Evolutionary conservation across 352 stramenopile genomes (phyloP).

Genomic region (Phytophthora parvispora): DNA sequence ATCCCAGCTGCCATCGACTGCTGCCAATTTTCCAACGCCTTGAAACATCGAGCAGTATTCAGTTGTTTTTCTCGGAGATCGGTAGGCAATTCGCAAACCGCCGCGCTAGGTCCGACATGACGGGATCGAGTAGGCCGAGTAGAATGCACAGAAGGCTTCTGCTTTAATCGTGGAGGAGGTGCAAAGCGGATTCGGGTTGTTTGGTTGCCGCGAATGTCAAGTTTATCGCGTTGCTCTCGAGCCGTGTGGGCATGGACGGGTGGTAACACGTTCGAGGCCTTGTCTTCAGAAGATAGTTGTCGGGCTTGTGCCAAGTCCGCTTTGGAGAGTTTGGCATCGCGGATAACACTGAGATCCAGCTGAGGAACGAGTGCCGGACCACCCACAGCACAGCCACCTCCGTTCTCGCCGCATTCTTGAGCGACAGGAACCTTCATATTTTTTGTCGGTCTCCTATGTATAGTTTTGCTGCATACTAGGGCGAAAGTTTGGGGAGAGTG

Average conservation of each 20-base stretch:
- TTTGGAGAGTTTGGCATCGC: neutral
- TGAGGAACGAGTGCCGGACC: neutral
- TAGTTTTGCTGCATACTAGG: too few relatives aligned
- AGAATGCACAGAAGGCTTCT: neutral
- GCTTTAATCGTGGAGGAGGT: constrained; percentile 18
- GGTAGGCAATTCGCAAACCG: neutral
- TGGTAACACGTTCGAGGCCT: constrained; percentile 2
- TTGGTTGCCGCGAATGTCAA: neutral
- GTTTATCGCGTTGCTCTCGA: neutral
- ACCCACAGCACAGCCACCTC: neutral
- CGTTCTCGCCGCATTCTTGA: constrained; percentile 16
- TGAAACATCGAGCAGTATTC: constrained; percentile 48
- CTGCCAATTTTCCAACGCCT: constrained; percentile 33
- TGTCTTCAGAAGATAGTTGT: neutral
- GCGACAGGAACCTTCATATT: constrained; percentile 7
- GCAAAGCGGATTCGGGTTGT: constrained; percentile 41
- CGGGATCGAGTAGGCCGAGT: neutral
- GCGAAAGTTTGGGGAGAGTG: too few relatives aligned
- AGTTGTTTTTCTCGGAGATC: constrained; percentile 13
- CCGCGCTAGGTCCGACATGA: neutral
- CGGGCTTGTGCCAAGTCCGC: neutral
- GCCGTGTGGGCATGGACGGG: constrained; percentile 21
- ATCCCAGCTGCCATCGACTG: constrained; percentile 17
- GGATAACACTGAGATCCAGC: constrained; percentile 2
- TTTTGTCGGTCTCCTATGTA: constrained; percentile 4